These are phyloP conservation scores for Camelina hispida DNA, from an alignment of 345 rosid genomes.

Conservation along the genomic window DNA sequence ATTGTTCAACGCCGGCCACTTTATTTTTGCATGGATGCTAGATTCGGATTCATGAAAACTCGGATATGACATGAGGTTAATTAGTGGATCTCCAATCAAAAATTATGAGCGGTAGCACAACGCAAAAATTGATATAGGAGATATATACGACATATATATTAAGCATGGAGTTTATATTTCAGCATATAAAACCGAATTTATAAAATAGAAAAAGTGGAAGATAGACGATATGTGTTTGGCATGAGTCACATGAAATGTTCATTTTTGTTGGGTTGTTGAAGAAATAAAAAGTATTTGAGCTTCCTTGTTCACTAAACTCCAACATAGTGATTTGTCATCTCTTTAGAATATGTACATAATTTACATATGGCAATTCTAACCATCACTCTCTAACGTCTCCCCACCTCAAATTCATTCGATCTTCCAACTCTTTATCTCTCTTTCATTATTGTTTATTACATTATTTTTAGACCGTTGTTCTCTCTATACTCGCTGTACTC, in stretches of 20 bases:
- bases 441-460: background rate
- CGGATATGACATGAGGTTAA: background rate
- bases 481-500: conserved; percentile 5
- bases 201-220: conserved; percentile 24
- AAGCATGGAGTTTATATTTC: conserved; percentile 16
- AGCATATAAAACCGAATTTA: conserved; percentile 13
- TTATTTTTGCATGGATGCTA: background rate
- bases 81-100: too few species aligned
- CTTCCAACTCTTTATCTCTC: conserved; percentile 19
- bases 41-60: background rate
- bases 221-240: conserved; percentile 40
- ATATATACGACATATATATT: background rate
- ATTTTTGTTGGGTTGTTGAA: conserved; percentile 39
- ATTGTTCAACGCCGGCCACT: background rate
- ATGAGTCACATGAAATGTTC: conserved; percentile 43
- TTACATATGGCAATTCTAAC: conserved; percentile 41
- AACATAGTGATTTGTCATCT: conserved; percentile 36
- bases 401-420: conserved; percentile 38
- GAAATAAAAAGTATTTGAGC: conserved; percentile 30
- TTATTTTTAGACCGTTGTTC: background rate
- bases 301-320: conserved; percentile 40
- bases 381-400: conserved; percentile 36
- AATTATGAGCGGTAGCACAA: background rate
- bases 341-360: conserved; percentile 29
- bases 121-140: background rate